phyloP scores from a whole-genome alignment of 2,329 filamentous ascomycete genomes.

The Dactylellina parvicollis region DNA sequence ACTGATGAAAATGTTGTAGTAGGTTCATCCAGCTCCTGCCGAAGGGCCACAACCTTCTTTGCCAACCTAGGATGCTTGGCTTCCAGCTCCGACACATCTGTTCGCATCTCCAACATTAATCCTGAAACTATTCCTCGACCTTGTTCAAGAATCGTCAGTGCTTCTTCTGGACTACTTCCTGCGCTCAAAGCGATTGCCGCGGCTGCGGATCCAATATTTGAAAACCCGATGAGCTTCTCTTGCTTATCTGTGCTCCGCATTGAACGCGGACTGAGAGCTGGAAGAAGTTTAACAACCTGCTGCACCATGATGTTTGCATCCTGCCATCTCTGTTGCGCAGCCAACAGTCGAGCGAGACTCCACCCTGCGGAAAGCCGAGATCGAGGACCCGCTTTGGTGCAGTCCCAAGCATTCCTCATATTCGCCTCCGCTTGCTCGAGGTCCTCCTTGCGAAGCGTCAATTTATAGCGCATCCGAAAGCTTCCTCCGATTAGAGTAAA shows the following conservation, averaged over 20 bases:
- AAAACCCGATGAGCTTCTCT: background rate
- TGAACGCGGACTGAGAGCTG: background rate
- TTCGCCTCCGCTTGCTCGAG: background rate
- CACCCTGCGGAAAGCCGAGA: background rate
- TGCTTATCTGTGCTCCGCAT: background rate
- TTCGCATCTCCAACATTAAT: conserved; percentile 56
- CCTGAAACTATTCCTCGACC: conserved; percentile 58
- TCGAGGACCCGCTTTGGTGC: background rate
- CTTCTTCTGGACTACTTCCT: conserved; percentile 28
- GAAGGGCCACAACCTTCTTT: background rate
- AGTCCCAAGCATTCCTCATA: background rate
- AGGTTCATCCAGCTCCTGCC: background rate
- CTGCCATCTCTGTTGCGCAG: background rate
- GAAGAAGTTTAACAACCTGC: background rate
- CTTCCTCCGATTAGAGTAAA: background rate
- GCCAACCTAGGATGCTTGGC: conserved; percentile 41
- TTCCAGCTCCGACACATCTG: conserved; percentile 31
- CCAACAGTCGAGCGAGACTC: background rate
- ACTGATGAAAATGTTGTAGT: background rate
- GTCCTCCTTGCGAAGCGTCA: background rate
- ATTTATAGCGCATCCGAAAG: background rate
- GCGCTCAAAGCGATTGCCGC: conserved; percentile 32
- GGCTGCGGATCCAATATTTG: background rate
- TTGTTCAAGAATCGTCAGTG: conserved; percentile 56
- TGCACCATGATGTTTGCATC: background rate